Evolutionary conservation across 2,329 filamentous ascomycete genomes (phyloP).

Genomic region (Nothopassalora personata): DNA sequence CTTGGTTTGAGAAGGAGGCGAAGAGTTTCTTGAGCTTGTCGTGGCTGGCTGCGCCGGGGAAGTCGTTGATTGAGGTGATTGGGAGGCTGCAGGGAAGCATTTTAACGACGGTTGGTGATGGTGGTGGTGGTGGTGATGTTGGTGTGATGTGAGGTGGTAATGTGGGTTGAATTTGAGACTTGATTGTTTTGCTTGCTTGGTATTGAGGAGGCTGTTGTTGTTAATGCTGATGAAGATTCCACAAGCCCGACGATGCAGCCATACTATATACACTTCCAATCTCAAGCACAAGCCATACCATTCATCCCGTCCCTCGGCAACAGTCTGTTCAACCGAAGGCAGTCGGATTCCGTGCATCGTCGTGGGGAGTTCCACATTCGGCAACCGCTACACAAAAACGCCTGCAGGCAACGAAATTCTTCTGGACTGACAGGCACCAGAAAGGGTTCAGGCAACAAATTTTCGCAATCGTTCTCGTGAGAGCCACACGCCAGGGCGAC

Average conservation of each 20-base stretch:
- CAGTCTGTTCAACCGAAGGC: neutral
- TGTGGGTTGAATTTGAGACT: neutral
- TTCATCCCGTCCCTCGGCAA: neutral
- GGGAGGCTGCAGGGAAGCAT: neutral
- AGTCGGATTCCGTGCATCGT: neutral
- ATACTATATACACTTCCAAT: neutral
- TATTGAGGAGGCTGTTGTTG: neutral
- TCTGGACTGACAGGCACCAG: neutral
- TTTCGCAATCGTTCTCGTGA: neutral
- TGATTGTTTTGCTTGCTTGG: neutral
- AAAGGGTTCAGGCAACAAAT: neutral
- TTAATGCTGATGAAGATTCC: neutral
- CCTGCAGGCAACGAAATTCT: neutral
- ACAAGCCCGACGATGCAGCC: neutral
- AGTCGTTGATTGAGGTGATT: neutral
- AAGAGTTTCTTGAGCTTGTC: neutral
- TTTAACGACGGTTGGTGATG: neutral
- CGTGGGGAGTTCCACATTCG: neutral
- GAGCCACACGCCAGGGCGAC: neutral
- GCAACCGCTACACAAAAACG: neutral
- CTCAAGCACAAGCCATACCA: neutral
- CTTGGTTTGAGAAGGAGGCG: neutral
- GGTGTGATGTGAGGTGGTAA: too few species aligned
- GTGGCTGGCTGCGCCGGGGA: neutral
- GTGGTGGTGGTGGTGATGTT: neutral